phyloP scores from a whole-genome alignment of 139 green algal species.

The Closterium sp. region DNA sequence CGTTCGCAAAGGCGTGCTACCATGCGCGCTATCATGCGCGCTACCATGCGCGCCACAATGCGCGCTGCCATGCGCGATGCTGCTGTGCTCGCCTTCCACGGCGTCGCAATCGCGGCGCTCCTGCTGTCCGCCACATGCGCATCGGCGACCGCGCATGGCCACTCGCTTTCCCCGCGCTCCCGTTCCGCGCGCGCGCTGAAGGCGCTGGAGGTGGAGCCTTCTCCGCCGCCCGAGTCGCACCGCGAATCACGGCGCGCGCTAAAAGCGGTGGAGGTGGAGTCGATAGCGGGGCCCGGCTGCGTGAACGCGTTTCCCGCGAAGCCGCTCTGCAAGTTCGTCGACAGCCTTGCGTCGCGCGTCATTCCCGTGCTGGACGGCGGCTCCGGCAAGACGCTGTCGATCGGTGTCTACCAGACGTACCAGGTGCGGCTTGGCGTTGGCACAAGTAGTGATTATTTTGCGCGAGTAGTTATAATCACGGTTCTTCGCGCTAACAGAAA shows the following conservation, averaged over 20 bases:
- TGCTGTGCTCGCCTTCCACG: neutral
- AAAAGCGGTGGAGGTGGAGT: neutral
- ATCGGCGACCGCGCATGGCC: neutral
- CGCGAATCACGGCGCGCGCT: neutral
- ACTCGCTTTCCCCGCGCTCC: neutral
- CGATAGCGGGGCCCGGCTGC: neutral
- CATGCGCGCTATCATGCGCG: neutral
- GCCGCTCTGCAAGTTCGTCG: neutral
- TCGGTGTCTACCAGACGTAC: neutral
- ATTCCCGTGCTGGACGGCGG: neutral
- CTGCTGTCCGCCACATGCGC: neutral
- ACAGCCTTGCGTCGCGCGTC: neutral
- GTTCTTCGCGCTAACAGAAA: no score
- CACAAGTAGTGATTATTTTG: no score
- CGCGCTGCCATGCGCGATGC: neutral
- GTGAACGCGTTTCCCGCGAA: neutral
- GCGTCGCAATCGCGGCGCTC: neutral
- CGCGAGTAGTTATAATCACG: no score
- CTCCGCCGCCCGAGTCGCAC: neutral
- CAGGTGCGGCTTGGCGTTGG: neutral
- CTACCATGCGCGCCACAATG: neutral
- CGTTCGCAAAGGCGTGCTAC: neutral
- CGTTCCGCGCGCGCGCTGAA: neutral
- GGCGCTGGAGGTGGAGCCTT: neutral
- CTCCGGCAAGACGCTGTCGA: neutral